Percentiles rank a stretch among this genome's conserved stretches.
Evolutionary conservation across 2,329 filamentous ascomycete species (phyloP).

Genomic region (Pseudogymnoascus sp.): DNA sequence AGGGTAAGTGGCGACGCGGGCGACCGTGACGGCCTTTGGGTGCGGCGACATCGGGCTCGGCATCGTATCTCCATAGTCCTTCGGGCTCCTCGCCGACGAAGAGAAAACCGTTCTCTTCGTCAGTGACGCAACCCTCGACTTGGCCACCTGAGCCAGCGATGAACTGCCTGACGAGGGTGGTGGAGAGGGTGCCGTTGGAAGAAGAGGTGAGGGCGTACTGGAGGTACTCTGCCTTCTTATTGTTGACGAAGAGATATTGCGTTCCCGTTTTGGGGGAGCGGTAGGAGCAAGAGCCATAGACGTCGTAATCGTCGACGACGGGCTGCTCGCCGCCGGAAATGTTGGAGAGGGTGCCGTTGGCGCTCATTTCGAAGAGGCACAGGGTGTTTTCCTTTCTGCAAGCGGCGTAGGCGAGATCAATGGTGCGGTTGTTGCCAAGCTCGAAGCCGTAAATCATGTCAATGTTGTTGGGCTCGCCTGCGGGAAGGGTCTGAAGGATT

Average conservation of each 20-base stretch:
- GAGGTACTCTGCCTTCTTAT: constrained; percentile 46
- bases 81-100: constrained; percentile 47
- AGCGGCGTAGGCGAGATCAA: constrained; percentile 45
- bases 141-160: constrained; percentile 45
- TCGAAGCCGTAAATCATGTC: constrained; percentile 46
- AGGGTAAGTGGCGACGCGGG: constrained; percentile 32
- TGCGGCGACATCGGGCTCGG: constrained; percentile 39
- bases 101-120: constrained; percentile 44
- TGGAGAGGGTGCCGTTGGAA: constrained; percentile 37
- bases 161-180: constrained; percentile 44
- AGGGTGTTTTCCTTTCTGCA: constrained; percentile 46
- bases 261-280: constrained; percentile 40
- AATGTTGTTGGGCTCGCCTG: constrained; percentile 47
- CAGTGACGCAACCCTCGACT: constrained; percentile 47
- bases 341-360: constrained; percentile 37
- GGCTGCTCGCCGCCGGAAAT: constrained; percentile 43
- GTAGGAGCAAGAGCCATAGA: constrained; percentile 49
- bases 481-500: constrained; percentile 38
- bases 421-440: constrained; percentile 33
- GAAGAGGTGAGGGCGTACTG: constrained; percentile 44
- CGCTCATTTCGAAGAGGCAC: constrained; percentile 44
- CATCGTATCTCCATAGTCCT: constrained; percentile 46
- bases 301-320: constrained; percentile 38
- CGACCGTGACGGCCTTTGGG: constrained; percentile 31
- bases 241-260: constrained; percentile 50